Percentiles rank a stretch among this genome's conserved stretches.
These are phyloP conservation scores for Phytophthora megakarya DNA, from an alignment of 352 stramenopile genomes.

Conservation along the genomic window DNA sequence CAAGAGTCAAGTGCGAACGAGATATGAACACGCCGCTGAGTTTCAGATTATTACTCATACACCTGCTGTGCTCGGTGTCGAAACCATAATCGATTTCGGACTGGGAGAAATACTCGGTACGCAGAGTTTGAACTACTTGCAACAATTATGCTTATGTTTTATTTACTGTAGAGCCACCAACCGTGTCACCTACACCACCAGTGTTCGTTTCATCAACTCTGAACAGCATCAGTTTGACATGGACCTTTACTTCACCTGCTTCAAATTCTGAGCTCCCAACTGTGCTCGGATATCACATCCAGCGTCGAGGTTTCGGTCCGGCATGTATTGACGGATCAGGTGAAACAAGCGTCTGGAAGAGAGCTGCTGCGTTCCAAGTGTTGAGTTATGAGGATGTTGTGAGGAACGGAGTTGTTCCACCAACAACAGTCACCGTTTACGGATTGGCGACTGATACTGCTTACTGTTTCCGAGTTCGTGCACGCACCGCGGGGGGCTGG, in stretches of 20 bases:
- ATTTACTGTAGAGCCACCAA: constrained; percentile 36
- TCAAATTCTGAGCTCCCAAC: constrained; percentile 36
- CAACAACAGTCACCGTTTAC: constrained; percentile 37
- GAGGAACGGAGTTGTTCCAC: constrained; percentile 31
- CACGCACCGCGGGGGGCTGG: constrained; percentile 65
- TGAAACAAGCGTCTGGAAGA: constrained; percentile 46
- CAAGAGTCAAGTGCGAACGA: constrained; percentile 58
- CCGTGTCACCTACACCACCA: constrained; percentile 36
- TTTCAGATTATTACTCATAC: constrained; percentile 69
- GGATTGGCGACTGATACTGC: constrained; percentile 48
- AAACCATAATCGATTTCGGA: constrained; percentile 41
- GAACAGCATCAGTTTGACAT: constrained; percentile 56
- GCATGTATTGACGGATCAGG: constrained; percentile 36
- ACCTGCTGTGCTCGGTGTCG: constrained; percentile 39
- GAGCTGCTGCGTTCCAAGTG: constrained; percentile 59
- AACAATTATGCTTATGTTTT: background rate
- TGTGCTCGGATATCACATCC: constrained; percentile 69
- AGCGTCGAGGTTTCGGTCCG: constrained; percentile 52
- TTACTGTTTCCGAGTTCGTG: constrained; percentile 69
- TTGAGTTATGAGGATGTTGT: constrained; percentile 54
- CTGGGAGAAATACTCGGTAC: constrained; percentile 49
- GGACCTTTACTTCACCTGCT: constrained; percentile 26
- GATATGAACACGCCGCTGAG: constrained; percentile 56
- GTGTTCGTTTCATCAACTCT: constrained; percentile 41
- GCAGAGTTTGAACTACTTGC: background rate